These are phyloP conservation scores for Pleurotus djamor DNA, from an alignment of 768 basidiomycete species.

Conservation along the genomic window DNA sequence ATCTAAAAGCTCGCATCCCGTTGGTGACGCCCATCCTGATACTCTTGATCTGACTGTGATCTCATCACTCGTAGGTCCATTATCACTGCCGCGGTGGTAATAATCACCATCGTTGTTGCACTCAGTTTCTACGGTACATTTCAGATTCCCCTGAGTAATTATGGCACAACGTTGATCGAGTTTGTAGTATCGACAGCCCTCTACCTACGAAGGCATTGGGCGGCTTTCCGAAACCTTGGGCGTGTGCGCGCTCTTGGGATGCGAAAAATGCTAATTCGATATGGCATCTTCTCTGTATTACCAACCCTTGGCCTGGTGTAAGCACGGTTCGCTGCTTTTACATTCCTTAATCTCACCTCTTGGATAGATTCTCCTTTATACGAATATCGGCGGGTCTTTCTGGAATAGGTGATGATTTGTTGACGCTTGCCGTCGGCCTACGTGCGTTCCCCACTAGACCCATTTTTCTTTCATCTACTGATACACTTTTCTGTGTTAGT, in stretches of 20 bases:
- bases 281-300: not conserved
- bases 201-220: not conserved
- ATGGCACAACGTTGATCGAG: not conserved
- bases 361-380: not conserved
- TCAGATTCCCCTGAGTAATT: not conserved
- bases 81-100: not conserved
- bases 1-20: not conserved
- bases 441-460: not conserved
- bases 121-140: not conserved
- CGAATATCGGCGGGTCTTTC: not conserved
- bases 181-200: constrained; percentile 1
- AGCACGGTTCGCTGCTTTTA: not conserved
- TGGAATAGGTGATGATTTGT: not conserved
- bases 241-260: not conserved
- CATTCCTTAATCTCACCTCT: not conserved
- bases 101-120: not conserved
- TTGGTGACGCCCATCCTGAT: not conserved
- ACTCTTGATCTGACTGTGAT: not conserved
- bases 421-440: not conserved
- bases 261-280: not conserved
- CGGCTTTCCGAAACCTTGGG: not conserved
- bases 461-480: not conserved
- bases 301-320: not conserved
- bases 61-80: not conserved
- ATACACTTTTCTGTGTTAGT: not conserved